Percentiles rank a stretch among this genome's conserved stretches.
These are phyloP conservation scores for Kondoa subrosea DNA, from an alignment of 768 basidiomycete genomes.

Conservation along the genomic window DNA sequence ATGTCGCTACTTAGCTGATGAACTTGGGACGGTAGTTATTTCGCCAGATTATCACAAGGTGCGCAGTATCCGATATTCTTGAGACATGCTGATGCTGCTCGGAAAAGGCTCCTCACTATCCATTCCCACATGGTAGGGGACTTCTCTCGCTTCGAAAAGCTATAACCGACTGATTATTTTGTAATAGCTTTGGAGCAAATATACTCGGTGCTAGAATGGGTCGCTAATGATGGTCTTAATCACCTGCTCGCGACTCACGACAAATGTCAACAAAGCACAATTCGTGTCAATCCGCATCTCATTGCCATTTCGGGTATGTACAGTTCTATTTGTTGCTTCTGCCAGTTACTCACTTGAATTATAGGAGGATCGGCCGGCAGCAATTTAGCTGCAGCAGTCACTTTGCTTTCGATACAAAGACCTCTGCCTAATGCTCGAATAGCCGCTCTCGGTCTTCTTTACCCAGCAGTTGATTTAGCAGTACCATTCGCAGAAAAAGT, in stretches of 20 bases:
- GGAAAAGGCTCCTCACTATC: background rate
- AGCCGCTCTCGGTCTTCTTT: conserved; percentile 18
- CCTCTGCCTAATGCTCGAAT: conserved; percentile 18
- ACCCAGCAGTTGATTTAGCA: conserved; percentile 19
- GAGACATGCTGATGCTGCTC: background rate
- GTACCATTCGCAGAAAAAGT: conserved; percentile 19
- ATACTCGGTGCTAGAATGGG: background rate
- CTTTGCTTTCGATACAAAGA: conserved; percentile 10
- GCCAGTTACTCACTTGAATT: too few species aligned
- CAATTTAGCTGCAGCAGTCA: conserved; percentile 22
- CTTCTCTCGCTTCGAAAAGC: too few species aligned
- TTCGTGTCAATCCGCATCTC: conserved; percentile 7
- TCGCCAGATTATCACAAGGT: conserved; percentile 23
- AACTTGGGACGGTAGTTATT: conserved; percentile 14
- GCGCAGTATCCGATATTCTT: background rate
- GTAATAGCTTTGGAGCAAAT: conserved; percentile 1
- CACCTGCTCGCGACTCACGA: background rate
- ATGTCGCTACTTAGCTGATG: conserved; percentile 18
- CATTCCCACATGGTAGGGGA: background rate
- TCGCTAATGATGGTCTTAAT: background rate
- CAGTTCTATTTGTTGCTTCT: too few species aligned
- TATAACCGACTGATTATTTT: too few species aligned
- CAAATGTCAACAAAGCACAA: background rate
- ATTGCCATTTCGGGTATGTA: too few species aligned
- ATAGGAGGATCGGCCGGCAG: conserved; percentile 21